These are phyloP conservation scores for Fraxinus latifolia DNA, from an alignment of 305 asterid species.

Conservation along the genomic window DNA sequence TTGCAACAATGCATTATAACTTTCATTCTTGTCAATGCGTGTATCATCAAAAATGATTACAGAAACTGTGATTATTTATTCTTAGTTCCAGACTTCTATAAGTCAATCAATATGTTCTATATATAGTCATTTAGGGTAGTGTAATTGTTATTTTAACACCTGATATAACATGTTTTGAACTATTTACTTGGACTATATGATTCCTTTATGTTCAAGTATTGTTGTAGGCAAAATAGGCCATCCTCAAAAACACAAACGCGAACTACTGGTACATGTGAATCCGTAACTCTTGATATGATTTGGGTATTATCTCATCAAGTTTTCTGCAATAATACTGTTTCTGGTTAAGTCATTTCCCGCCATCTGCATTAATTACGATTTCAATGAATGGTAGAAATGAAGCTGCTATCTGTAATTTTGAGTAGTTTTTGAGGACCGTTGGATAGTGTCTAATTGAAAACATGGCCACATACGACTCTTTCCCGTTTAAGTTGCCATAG, in stretches of 20 bases:
- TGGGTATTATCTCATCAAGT: background rate
- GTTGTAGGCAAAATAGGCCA: background rate
- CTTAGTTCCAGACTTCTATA: background rate
- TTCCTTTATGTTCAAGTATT: background rate
- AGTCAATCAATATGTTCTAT: background rate
- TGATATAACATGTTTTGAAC: background rate
- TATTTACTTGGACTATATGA: background rate
- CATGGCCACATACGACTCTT: background rate
- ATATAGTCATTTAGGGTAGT: background rate
- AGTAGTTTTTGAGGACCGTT: background rate
- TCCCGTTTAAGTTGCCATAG: background rate
- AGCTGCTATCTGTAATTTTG: background rate
- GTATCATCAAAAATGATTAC: background rate
- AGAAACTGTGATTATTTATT: background rate
- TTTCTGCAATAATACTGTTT: background rate
- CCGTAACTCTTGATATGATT: background rate
- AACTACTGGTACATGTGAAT: background rate
- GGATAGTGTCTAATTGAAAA: background rate
- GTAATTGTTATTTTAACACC: background rate
- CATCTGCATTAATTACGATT: background rate
- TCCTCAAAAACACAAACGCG: background rate
- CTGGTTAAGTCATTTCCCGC: background rate
- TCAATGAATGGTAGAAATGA: background rate
- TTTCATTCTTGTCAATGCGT: background rate
- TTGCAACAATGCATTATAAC: background rate